phyloP scores from a whole-genome alignment of 305 asterid genomes.

The Solanum chacoense region DNA sequence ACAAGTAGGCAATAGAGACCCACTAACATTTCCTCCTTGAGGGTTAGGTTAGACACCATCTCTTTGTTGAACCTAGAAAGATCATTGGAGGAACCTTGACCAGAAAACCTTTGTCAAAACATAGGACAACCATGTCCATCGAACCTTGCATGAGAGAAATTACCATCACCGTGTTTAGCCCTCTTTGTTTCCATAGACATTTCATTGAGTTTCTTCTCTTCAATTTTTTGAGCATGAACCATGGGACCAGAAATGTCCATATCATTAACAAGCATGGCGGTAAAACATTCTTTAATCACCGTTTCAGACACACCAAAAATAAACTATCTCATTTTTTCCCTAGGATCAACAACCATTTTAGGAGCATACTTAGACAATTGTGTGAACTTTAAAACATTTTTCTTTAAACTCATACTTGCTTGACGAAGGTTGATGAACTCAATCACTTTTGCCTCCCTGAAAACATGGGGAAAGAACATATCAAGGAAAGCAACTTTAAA shows the following conservation, averaged over 20 bases:
- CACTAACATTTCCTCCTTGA: neutral
- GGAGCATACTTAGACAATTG: neutral
- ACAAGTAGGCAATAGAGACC: neutral
- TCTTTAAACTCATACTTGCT: neutral
- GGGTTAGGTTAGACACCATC: neutral
- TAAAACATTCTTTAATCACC: neutral
- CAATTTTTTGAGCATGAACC: neutral
- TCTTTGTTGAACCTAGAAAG: neutral
- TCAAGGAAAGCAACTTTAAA: neutral
- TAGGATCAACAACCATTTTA: neutral
- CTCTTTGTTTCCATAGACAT: neutral
- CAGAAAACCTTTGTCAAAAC: neutral
- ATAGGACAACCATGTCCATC: neutral
- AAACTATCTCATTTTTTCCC: neutral
- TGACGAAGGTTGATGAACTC: neutral
- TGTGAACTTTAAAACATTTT: neutral
- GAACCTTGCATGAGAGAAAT: neutral
- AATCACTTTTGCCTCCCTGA: neutral
- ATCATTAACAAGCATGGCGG: neutral
- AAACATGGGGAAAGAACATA: neutral
- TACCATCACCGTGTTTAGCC: neutral
- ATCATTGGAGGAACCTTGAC: neutral
- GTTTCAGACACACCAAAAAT: neutral
- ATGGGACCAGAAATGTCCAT: neutral
- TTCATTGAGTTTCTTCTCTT: neutral